Evolutionary conservation across 805 yeast species (phyloP), one percentile per base, ranked within the genome.

Genomic region (Kluyveromyces nonfermentans): DNA sequence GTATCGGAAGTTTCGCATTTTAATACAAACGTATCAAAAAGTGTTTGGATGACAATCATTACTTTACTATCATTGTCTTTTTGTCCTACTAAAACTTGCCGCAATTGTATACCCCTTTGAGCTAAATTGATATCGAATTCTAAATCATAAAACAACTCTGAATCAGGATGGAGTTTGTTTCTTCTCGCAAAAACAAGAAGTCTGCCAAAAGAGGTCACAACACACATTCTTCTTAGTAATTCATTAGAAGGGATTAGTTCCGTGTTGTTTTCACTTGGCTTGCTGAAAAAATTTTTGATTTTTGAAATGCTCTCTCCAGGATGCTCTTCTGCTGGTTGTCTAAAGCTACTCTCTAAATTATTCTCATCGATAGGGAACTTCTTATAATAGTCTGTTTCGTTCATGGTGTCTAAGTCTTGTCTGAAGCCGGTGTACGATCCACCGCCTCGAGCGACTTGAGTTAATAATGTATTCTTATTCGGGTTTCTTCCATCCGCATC

Each of bases 171-270:
- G 32, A 52, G 54, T 44, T 66, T 73, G 35, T 62, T 66, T 28
- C 72, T 62, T 50, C 65, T 62, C 1, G 52, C 57, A 47, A 83
- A 76, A 1, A 82, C 55, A 46, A 84, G 59, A 1, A 75, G 77
- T 39, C 89, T 67, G 1, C 88, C 90, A 55, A 72, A 72, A 1
- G 77, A 69, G 1, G 89, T 83, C 0, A 81, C 64, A 12, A 82
- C 50, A 46, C 81, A 52, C 1, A 80, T 71, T 49, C 85, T 72
- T 8, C 69, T 67, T 44, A 68, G 60, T 42, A 66, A 65, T 37
- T 65, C 70, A 6, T 70, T 74, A 7, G 42, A 43, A 36, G 48
- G 49, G 37, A 41, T 28, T 15, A 43, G 56, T 53, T 33, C 51
- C 46, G 15, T 51, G 48, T 35, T 17, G 7, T 37, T 28, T 5